Evolutionary conservation across 306 rosid species (phyloP).

Genomic region (Ormosia emarginata): DNA sequence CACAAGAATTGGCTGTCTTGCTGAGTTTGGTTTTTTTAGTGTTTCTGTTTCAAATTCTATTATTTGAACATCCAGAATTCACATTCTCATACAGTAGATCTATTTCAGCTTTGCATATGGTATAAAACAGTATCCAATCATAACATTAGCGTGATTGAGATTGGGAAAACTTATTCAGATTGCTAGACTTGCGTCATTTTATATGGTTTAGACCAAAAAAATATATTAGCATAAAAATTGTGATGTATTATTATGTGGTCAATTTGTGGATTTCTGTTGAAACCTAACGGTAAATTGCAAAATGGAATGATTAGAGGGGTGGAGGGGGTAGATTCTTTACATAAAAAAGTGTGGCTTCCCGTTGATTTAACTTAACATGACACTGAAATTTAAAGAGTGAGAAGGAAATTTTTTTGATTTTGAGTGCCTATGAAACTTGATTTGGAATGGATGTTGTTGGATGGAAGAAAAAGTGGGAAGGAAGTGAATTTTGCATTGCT

Average conservation of each 20-base stretch:
- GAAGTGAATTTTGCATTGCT: not conserved
- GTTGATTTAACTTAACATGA: not conserved
- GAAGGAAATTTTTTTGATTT: not conserved
- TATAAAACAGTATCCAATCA: no score
- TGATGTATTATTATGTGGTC: not conserved
- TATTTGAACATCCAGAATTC: no score
- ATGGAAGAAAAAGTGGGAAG: not conserved
- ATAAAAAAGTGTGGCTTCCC: not conserved
- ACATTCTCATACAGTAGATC: not conserved
- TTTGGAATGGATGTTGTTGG: not conserved
- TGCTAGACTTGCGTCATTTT: not conserved
- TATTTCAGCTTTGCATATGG: no score
- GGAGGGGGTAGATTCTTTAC: not conserved
- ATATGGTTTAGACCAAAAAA: not conserved
- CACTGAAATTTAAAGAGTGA: not conserved
- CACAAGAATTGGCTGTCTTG: slow-evolving; percentile 90
- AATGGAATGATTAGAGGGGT: not conserved
- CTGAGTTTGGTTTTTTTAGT: slow-evolving; percentile 22
- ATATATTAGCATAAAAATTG: not conserved
- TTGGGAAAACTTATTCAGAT: not conserved
- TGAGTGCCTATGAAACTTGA: not conserved
- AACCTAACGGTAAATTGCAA: not conserved
- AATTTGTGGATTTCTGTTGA: not conserved
- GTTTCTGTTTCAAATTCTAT: not conserved
- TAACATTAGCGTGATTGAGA: not conserved